Evolutionary conservation across 805 yeast species (phyloP).

Genomic region (Wickerhamomyces queroliae): DNA sequence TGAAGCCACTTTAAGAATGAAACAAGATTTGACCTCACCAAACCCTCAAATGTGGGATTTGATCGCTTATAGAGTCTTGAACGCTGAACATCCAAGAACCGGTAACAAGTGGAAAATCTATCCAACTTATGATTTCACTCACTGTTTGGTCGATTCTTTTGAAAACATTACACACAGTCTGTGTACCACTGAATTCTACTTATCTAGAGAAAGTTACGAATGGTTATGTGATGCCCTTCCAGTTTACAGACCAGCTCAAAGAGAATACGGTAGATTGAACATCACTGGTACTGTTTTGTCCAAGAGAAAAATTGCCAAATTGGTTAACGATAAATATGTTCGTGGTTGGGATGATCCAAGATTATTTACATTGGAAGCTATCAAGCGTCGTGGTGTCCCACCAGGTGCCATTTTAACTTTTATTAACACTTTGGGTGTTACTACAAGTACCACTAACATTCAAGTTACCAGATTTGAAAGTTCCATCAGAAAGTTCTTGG

Average conservation of each 20-base stretch:
- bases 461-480: conserved; percentile 87
- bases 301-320: conserved; percentile 91
- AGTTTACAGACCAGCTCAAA: conserved; percentile 96
- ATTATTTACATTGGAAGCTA: conserved; percentile 87
- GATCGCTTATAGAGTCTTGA: conserved; percentile 91
- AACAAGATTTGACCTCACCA: conserved; percentile 83
- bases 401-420: conserved; percentile 95
- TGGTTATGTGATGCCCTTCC: conserved; percentile 96
- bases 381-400: conserved; percentile 96
- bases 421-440: conserved; percentile 93
- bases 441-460: conserved; percentile 88
- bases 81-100: conserved; percentile 93
- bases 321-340: conserved; percentile 75
- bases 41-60: conserved; percentile 99
- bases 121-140: conserved; percentile 98
- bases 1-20: conserved; percentile 94
- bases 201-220: conserved; percentile 93
- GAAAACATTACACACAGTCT: conserved; percentile 95
- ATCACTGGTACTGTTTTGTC: conserved; percentile 92
- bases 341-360: conserved; percentile 99
- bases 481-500: conserved; percentile 82
- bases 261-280: conserved; percentile 96
- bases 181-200: conserved; percentile 92
- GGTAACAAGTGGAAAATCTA: conserved; percentile 97
- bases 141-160: conserved; percentile 96